Evolutionary conservation across 768 basidiomycete species (phyloP), one percentile per base, ranked within the genome.

Genomic region (Postia placenta): DNA sequence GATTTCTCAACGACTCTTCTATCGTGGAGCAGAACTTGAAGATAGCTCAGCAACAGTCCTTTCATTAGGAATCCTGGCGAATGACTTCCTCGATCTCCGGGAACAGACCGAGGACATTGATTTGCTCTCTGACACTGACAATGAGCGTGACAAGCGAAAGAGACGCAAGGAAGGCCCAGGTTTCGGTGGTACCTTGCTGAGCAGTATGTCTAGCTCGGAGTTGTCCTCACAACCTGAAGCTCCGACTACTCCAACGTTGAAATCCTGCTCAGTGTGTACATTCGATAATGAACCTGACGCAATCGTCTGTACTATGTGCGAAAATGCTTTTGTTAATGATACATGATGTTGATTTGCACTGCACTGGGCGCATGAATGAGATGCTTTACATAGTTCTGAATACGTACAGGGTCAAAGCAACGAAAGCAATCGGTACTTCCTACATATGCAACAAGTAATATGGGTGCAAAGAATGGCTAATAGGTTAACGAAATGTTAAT

Each of bases 181-280:
- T 2, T 91, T 91, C 61, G 75, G 76, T 45, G 87, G 88, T 22
- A 91, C 88, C 20, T 62, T 89, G 38, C 72, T 90, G 26, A 78
- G 78, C 39, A 71, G 76, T 27, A 11, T 48, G 42, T 41, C n/a
- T 55, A 61, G 63, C 45, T 30, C 42, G 47, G 38, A 45, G 45
- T 40, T 17, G 38, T 14, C 47, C 11, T 17, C 51, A 0, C 53
- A 51, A 24, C 51, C 51, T 26, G 55, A 50, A 33, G 49, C 55
- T 37, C 27, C 54, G 15, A 42, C 39, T 19, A 60, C 56, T 3
- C 60, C 61, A 17, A 52, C 48, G 11, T 60, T 64, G 52, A 77
- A 74, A 56, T 51, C 74, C 0, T 87, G 85, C 57, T 57, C 67
- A 7, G 62, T 58, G 7, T 89, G 85, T 65, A 87, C 84, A 7